Percentiles rank a stretch among this genome's conserved stretches.
Evolutionary conservation across 2,329 filamentous ascomycete species (phyloP).

Genomic region (Decorospora gaudefroyi): DNA sequence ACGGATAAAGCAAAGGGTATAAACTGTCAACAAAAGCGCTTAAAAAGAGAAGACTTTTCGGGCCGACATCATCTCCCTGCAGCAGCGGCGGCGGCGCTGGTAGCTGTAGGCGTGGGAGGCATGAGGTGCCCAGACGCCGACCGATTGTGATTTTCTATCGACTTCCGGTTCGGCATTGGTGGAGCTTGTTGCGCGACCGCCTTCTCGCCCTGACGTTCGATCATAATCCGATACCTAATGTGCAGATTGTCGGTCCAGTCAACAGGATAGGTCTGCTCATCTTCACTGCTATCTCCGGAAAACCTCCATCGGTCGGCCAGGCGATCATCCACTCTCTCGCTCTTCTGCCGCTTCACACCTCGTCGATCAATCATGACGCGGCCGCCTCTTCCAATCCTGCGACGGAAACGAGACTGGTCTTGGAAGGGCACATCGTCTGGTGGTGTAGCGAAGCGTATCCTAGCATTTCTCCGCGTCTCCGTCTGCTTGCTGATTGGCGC

Average conservation of each 20-base stretch:
- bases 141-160: slow-evolving; percentile 45
- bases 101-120: slow-evolving; percentile 38
- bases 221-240: slow-evolving; percentile 62
- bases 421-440: slow-evolving; percentile 47
- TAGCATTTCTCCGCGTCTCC: slow-evolving; percentile 33
- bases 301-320: slow-evolving; percentile 69
- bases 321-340: slow-evolving; percentile 39
- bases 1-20: slow-evolving; percentile 42
- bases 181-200: slow-evolving; percentile 35
- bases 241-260: slow-evolving; percentile 68
- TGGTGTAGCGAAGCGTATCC: slow-evolving; percentile 47
- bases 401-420: slow-evolving; percentile 70
- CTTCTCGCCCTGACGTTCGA: slow-evolving; percentile 50
- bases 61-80: slow-evolving; percentile 15
- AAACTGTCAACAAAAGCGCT: slow-evolving; percentile 28
- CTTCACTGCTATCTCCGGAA: slow-evolving; percentile 81
- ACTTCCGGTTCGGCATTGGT: slow-evolving; percentile 30
- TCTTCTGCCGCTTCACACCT: slow-evolving; percentile 61
- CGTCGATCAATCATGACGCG: slow-evolving; percentile 87
- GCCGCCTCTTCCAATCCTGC: slow-evolving; percentile 81
- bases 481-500: slow-evolving; percentile 40
- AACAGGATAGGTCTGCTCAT: slow-evolving; percentile 72
- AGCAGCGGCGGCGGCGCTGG: slow-evolving; percentile 10
- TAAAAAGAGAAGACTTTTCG: slow-evolving; percentile 18
- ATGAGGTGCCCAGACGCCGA: slow-evolving; percentile 44